A percentile compares a stretch with the other conserved stretches of the same genome.
These are phyloP conservation scores for Annulohypoxylon bovei DNA, from an alignment of 495 filamentous ascomycete genomes.

Conservation along the genomic window DNA sequence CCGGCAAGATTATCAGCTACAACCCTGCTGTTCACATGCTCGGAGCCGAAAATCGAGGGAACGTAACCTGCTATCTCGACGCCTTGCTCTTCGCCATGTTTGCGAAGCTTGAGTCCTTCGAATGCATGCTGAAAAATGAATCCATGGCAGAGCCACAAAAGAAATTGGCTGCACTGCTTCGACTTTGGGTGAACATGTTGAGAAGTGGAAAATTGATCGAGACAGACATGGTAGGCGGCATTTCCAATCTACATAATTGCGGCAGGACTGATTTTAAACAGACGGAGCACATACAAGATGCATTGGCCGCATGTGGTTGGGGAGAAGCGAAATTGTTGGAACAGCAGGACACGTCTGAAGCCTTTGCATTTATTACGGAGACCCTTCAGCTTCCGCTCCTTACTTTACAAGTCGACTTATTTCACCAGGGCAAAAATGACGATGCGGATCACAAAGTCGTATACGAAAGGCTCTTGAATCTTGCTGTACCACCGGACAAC, in stretches of 20 bases:
- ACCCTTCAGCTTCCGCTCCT: slow-evolving; percentile 87
- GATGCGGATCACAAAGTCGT: slow-evolving; percentile 93
- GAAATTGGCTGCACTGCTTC: slow-evolving; percentile 75
- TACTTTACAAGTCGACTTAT: slow-evolving; percentile 93
- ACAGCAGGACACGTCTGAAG: slow-evolving; percentile 95
- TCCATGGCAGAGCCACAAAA: slow-evolving; percentile 73
- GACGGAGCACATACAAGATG: slow-evolving; percentile 84
- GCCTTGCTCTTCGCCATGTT: slow-evolving; percentile 98
- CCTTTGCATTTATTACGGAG: slow-evolving; percentile 93
- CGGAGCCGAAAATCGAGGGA: slow-evolving; percentile 86
- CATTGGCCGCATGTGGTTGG: slow-evolving; percentile 92
- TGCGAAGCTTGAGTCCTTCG: slow-evolving; percentile 85
- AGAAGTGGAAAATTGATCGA: slow-evolving; percentile 85
- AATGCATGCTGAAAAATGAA: slow-evolving; percentile 77
- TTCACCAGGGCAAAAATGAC: slow-evolving; percentile 85
- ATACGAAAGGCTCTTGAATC: slow-evolving; percentile 89
- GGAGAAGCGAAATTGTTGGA: slow-evolving; percentile 75
- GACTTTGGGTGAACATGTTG: slow-evolving; percentile 93
- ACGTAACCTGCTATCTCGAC: slow-evolving; percentile 92
- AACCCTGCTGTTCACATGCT: slow-evolving; percentile 74
- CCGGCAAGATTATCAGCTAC: slow-evolving; percentile 80
- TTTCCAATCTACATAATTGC: background rate
- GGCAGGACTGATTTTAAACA: slow-evolving; percentile 55
- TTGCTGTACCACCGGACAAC: slow-evolving; percentile 77
- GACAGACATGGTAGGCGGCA: slow-evolving; percentile 76